Conservation (phyloP, 2,329 filamentous ascomycete genomes). For the Diaporthe vaccinii region DNA sequence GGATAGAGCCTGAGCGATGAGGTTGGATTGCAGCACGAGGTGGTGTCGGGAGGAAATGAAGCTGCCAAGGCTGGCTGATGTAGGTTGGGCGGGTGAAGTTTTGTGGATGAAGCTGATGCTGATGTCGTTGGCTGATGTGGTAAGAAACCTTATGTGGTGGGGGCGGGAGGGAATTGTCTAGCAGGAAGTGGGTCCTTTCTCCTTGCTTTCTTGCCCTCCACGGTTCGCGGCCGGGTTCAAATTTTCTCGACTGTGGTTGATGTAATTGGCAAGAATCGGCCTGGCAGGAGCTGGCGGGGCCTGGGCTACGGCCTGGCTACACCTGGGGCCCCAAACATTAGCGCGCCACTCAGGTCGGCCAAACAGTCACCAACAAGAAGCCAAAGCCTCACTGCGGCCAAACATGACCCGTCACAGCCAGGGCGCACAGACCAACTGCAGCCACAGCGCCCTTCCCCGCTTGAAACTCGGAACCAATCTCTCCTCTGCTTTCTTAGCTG, state of each 20-base stretch:
- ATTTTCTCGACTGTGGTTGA: constrained; percentile 11
- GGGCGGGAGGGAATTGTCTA: constrained; percentile 9
- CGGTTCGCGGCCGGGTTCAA: neutral
- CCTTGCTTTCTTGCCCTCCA: neutral
- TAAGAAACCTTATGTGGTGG: constrained; percentile 27
- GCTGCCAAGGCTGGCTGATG: neutral
- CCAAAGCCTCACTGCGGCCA: neutral
- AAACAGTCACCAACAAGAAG: constrained; percentile 7
- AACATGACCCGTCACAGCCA: neutral
- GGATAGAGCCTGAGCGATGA: constrained; percentile 5
- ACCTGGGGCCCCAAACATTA: constrained; percentile 13
- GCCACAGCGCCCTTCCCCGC: neutral
- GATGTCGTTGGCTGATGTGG: constrained; percentile 17
- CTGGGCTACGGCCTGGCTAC: neutral
- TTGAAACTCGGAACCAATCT: neutral
- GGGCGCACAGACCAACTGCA: neutral
- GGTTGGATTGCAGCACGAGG: neutral
- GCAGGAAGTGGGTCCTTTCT: constrained; percentile 18
- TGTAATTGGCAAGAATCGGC: neutral
- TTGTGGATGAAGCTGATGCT: constrained; percentile 12
- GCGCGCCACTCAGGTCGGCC: constrained; percentile 12
- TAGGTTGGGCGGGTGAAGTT: constrained; percentile 3
- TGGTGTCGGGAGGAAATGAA: neutral
- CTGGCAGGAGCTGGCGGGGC: constrained; percentile 3
- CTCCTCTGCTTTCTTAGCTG: neutral